Conservation (phyloP, 352 stramenopile genomes). For the Pythium pyrilobum region DNA sequence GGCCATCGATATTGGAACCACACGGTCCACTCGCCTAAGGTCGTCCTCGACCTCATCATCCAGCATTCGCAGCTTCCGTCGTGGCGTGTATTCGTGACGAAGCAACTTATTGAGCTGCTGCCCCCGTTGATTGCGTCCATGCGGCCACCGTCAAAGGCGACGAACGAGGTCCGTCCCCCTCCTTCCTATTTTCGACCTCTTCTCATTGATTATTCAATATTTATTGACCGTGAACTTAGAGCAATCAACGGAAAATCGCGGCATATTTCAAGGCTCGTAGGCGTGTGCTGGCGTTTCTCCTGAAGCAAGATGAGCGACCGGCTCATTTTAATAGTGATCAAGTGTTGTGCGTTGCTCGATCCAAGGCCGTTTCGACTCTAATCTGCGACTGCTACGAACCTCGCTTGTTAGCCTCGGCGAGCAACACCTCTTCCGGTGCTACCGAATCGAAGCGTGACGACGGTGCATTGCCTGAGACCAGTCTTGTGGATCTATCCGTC, state of each 20-base stretch:
- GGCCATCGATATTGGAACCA: constrained; percentile 83
- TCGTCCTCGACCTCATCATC: constrained; percentile 64
- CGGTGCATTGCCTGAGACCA: constrained; percentile 62
- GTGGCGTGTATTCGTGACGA: constrained; percentile 76
- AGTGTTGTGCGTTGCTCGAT: constrained; percentile 40
- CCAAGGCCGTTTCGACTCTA: constrained; percentile 62
- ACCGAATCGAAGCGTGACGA: constrained; percentile 40
- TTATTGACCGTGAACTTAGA: not conserved
- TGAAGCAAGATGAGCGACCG: constrained; percentile 37
- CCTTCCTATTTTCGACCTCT: not conserved
- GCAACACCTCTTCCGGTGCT: constrained; percentile 8
- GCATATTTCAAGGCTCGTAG: constrained; percentile 59
- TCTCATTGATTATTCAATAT: not conserved
- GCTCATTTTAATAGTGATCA: constrained; percentile 41
- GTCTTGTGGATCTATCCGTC: constrained; percentile 69
- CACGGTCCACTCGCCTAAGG: constrained; percentile 56
- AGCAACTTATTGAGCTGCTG: constrained; percentile 75
- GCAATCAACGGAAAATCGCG: constrained; percentile 28
- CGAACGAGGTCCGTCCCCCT: constrained; percentile 23
- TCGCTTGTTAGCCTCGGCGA: constrained; percentile 15
- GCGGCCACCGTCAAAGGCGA: constrained; percentile 50
- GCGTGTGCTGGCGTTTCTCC: constrained; percentile 52
- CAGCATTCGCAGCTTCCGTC: constrained; percentile 53
- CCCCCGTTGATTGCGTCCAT: constrained; percentile 62
- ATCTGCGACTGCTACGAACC: constrained; percentile 77